Base-by-base conservation (phyloP, 2,329 filamentous ascomycete species). In the Neocucurbitaria cava region DNA sequence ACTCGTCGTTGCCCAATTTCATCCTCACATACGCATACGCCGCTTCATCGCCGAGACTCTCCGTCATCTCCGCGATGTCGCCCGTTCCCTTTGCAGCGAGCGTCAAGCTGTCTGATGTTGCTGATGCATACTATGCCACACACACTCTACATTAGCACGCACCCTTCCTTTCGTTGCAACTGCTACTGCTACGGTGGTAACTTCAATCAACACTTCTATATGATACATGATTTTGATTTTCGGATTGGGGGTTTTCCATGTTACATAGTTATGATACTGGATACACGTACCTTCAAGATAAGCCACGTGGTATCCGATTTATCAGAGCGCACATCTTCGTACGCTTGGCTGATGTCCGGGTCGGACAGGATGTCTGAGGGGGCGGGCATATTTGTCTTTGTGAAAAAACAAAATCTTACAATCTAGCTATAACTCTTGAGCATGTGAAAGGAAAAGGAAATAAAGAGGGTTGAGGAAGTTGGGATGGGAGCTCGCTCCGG, bases 1-100 rank as follows among this genome's bases (percentile, higher is more conserved):
- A 88, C 61, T 84, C 84, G 73, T 90, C 87, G 77, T 89, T 90
- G 70, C 87, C 87, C 73, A 90, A 86, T 78, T 89, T 86, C 68
- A 73, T 65, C 23, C 71, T 52, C 38, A 74, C 66, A 77, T 89
- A 89, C 50, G 81, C 87, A 77, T 89, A 89, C 73, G 87, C 85
- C 50, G 87, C 87, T 75, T 87, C 81, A 31, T 70, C 80, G 71
- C 87, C 85, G 10, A 90, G 78, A 58, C 79, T 75, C 28, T 66
- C 67, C n/a, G 80, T 77, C 57, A 89, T 79, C 76, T 89, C 87
- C 8, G 75, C 54, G 11, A 89, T 78, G 11, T 86, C 87, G 46
- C 87, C 87, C 2, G 74, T 80, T 49, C 87, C 88, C 24, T 85
- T 88, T 53, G 75, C 75, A 44, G 79, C 78, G 39, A 90, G 82